Conservation (phyloP, 768 basidiomycete species). For the Serendipita sp. region DNA sequence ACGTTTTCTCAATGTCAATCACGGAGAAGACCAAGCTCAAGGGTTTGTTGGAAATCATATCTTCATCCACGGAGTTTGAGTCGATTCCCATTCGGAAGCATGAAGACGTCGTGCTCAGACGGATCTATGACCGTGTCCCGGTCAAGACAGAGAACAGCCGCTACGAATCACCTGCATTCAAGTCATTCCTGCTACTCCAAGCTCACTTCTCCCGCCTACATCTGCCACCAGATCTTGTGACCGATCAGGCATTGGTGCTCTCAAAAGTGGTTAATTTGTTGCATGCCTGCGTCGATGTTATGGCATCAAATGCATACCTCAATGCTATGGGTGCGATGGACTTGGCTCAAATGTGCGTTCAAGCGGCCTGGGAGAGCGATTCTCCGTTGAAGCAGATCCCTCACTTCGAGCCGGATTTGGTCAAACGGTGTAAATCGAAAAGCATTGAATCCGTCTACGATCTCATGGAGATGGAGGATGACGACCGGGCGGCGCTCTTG, state of each 20-base stretch:
- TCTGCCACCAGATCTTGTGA: constrained; percentile 82
- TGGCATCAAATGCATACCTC: constrained; percentile 93
- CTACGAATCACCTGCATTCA: constrained; percentile 93
- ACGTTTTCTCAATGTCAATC: constrained; percentile 88
- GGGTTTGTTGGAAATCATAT: constrained; percentile 89
- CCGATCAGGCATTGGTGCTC: constrained; percentile 76
- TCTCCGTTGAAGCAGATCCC: constrained; percentile 92
- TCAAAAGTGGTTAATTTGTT: constrained; percentile 83
- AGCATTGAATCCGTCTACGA: constrained; percentile 86
- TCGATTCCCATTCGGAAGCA: constrained; percentile 86
- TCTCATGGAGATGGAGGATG: constrained; percentile 97
- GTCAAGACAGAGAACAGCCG: constrained; percentile 65
- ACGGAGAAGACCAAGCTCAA: constrained; percentile 96
- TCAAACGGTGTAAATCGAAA: constrained; percentile 71
- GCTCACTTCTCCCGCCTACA: constrained; percentile 91
- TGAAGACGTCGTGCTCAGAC: constrained; percentile 68
- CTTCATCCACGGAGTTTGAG: constrained; percentile 95
- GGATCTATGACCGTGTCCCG: constrained; percentile 90
- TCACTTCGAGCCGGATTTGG: constrained; percentile 82
- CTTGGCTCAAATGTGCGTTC: constrained; percentile 95
- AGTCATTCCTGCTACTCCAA: constrained; percentile 91
- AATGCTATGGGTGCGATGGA: constrained; percentile 96
- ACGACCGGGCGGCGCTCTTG: constrained; percentile 61
- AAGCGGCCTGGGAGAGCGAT: constrained; percentile 95
- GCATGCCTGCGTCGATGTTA: constrained; percentile 92